Base-by-base conservation (phyloP, 805 yeast genomes). In the Wickerhamiella azymoides region DNA sequence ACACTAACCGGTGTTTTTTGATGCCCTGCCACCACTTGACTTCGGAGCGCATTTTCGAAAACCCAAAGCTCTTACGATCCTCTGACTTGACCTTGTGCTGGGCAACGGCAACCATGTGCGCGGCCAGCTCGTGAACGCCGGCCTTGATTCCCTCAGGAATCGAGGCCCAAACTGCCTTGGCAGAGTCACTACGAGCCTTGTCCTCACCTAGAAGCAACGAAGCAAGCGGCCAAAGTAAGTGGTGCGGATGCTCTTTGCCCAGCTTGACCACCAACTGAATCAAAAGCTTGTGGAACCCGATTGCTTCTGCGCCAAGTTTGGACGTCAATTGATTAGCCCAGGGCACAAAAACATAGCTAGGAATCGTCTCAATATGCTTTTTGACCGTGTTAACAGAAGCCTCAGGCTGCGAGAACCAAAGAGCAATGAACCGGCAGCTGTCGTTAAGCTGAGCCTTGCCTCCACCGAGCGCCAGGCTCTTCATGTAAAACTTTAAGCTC, bases 251-350 rank as follows among this genome's bases (percentile, higher is more conserved):
- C 19, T 43, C 27, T n/a, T 17, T 21, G 16, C 24, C 46, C 25
- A 30, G 10, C 10, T 38, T n/a, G 2, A 10, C 7, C 11, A 49
- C 24, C 13, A 52, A 36, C 17, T 41, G 48, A 50, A 52, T 46
- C 8, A 50, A 37, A 1, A 81, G 56, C 0, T 79, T 64, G 51
- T 84, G 94, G 58, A 69, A 76, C 0, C 92, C 92, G 50, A 80
- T 77, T 16, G 66, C 67, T 5, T 74, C 80, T 28, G 59, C 60
- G 1, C 74, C 63, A 13, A 88, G 57, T 46, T 92, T 67, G 0
- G 96, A 84, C 2, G 83, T 68, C 39, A 88, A 68, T 57, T 88
- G 97, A 49, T 80, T 79, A 32, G 79, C 68, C 95, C 96, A 88
- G 0, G 85, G 74, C 5, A 84, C 67, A 45, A 85, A 73, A 53